Evolutionary conservation across 169 alveolate species (phyloP).

Genomic region (Theileria annulata): DNA sequence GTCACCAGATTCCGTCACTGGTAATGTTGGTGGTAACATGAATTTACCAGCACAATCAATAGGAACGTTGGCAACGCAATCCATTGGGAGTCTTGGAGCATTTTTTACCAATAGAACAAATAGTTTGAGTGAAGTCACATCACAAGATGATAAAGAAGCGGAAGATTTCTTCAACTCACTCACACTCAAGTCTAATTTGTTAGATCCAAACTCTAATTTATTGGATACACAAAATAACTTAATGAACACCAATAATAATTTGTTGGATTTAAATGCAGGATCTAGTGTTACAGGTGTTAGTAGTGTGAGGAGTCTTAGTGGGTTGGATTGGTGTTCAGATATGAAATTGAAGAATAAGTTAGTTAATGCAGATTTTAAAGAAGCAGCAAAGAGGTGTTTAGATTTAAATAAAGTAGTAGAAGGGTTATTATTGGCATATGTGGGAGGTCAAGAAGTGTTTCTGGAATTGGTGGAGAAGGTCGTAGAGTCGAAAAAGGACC

Average conservation of each 20-base stretch:
- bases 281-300: background rate
- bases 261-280: background rate
- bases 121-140: background rate
- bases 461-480: conserved; percentile 56
- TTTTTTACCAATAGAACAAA: background rate
- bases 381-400: conserved; percentile 74
- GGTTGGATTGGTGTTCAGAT: conserved; percentile 32
- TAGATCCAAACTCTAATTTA: background rate
- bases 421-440: conserved; percentile 73
- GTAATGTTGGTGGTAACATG: background rate
- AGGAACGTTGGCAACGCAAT: background rate
- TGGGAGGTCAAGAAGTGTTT: conserved; percentile 75
- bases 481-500: conserved; percentile 52
- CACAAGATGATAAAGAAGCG: conserved; percentile 49
- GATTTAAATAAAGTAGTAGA: conserved; percentile 64
- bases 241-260: background rate
- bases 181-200: background rate
- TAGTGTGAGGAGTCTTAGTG: background rate
- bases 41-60: background rate
- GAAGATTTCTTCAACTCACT: conserved; percentile 63
- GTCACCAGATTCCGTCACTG: background rate
- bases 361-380: conserved; percentile 68
- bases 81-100: background rate
- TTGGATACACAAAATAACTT: background rate
- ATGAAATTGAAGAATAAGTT: conserved; percentile 54